Percentiles rank a stretch among this genome's conserved stretches.
Evolutionary conservation across 2,329 filamentous ascomycete species (phyloP).

Genomic region (Paracoccidioides lutzii): DNA sequence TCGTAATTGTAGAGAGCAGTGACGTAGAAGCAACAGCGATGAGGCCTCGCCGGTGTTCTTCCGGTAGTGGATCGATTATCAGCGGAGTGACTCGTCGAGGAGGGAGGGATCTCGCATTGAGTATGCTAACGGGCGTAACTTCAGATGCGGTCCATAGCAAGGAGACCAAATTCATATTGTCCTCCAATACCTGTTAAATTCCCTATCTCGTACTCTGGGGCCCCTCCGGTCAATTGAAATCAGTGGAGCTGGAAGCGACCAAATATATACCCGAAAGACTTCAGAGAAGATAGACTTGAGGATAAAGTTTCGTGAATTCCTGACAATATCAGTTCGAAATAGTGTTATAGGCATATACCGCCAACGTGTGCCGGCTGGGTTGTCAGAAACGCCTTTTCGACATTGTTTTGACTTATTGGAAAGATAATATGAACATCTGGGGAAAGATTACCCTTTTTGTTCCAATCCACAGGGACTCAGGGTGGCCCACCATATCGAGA

Average conservation of each 20-base stretch:
- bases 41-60: slow-evolving; percentile 28
- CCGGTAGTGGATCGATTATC: slow-evolving; percentile 24
- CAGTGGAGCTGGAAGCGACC: not conserved
- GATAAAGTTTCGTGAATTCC: not conserved
- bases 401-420: not conserved
- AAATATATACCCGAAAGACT: not conserved
- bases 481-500: not conserved
- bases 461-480: not conserved
- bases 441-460: not conserved
- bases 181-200: not conserved
- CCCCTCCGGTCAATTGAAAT: not conserved
- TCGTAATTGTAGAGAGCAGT: slow-evolving; percentile 35
- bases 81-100: slow-evolving; percentile 5
- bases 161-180: not conserved
- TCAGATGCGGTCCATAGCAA: not conserved
- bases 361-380: not conserved
- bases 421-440: not conserved
- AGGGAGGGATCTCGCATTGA: not conserved
- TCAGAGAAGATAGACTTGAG: not conserved
- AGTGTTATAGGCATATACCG: not conserved
- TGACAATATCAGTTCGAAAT: not conserved
- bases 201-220: not conserved
- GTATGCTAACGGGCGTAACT: not conserved
- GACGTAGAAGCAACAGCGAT: slow-evolving; percentile 37
- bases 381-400: too few species aligned